Evolutionary conservation across 2,329 filamentous ascomycete species (phyloP).

Genomic region (Colletotrichum sp.): DNA sequence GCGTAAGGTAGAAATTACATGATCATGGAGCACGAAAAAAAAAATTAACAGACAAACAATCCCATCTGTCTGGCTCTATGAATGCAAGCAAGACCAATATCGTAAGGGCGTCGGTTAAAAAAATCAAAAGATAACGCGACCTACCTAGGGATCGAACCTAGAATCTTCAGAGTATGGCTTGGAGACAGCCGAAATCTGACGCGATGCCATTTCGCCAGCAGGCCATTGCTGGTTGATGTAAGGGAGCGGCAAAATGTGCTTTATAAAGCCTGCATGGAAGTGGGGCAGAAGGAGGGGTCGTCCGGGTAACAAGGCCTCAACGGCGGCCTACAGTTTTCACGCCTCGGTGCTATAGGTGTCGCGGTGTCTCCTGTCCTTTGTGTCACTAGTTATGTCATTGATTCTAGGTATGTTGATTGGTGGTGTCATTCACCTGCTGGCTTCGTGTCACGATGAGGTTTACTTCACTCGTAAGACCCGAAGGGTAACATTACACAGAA

Average conservation of each 20-base stretch:
- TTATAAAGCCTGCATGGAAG: neutral
- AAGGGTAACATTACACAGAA: neutral
- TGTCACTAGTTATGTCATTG: neutral
- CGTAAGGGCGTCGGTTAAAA: neutral
- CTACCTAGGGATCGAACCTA: slow-evolving; percentile 21
- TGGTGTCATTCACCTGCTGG: neutral
- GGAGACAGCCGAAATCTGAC: slow-evolving; percentile 16
- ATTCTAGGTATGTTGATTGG: neutral
- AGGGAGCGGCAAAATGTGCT: rapidly evolving
- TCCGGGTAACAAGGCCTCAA: neutral
- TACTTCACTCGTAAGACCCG: neutral
- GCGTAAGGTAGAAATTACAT: neutral
- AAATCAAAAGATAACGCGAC: neutral
- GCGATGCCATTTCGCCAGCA: slow-evolving; percentile 23
- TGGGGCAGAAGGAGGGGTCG: neutral
- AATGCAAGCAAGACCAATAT: no score
- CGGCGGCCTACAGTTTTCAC: neutral
- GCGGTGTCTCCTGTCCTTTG: neutral
- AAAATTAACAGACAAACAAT: rapidly evolving
- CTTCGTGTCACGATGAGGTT: neutral
- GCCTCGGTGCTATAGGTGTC: neutral
- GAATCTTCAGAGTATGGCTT: slow-evolving; percentile 18
- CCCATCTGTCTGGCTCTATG: neutral
- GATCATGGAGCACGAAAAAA: neutral
- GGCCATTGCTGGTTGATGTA: neutral